Percentiles rank a stretch among this genome's conserved stretches.
Evolutionary conservation across 345 rosid species (phyloP).

Genomic region (Salix arbutifolia): DNA sequence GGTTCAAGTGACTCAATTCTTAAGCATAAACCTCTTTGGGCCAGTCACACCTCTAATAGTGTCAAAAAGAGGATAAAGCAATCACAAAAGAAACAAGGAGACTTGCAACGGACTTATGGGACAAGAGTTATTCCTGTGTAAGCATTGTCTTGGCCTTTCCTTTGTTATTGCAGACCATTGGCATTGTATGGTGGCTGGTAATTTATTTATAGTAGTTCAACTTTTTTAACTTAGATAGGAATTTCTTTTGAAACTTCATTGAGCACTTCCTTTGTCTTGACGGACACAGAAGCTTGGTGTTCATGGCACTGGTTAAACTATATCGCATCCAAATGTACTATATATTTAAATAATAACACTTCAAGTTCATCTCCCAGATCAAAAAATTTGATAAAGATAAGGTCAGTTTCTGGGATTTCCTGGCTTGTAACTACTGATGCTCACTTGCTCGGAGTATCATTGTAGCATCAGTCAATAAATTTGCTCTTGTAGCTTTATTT

Average conservation of each 20-base stretch:
- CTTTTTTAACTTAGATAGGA: neutral
- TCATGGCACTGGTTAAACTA: neutral
- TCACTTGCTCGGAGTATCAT: no score
- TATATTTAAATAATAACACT: no score
- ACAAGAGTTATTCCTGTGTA: constrained; percentile 99
- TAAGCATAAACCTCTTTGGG: constrained; percentile 96
- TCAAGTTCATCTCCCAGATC: no score
- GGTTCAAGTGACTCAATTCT: constrained; percentile 71
- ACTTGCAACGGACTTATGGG: constrained; percentile 80
- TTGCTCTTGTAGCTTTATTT: no score
- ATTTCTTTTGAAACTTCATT: neutral
- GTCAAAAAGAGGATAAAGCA: constrained; percentile 44
- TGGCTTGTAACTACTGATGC: no score
- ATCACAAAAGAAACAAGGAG: constrained; percentile 58
- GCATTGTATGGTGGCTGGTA: neutral
- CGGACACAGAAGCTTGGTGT: neutral
- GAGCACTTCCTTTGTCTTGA: neutral
- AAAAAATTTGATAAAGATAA: no score
- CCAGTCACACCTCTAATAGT: constrained; percentile 46
- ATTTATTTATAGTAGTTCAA: neutral
- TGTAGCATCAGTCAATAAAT: no score
- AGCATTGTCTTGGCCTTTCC: constrained; percentile 26
- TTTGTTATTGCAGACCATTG: constrained; percentile 1
- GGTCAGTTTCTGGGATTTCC: no score
- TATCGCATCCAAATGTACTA: neutral